Evolutionary conservation across 2,329 filamentous ascomycete species (phyloP), one percentile per base, ranked within the genome.

Genomic region (Fusarium pseudonygamai): DNA sequence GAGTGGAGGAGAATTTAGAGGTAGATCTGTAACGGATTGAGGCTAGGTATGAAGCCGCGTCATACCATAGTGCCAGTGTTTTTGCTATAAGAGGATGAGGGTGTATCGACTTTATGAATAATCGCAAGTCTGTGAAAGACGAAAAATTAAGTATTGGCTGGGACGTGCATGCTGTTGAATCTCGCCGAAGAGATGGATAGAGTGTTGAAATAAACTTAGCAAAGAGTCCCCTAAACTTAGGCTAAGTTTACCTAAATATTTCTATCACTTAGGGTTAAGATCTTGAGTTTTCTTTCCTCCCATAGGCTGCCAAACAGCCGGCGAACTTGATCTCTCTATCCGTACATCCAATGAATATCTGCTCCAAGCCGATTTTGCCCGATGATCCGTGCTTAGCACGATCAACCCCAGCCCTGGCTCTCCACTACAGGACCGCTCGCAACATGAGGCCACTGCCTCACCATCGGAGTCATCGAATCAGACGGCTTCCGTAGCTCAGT

Each of bases 401-500:
- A 11, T 10, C 22, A 11, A 10, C 5, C 3, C 0, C 11, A 18
- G 7, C 15, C 15, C 8, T 49, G 15, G 22, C 22, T 18, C 22
- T 8, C 22, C 11, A 34, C 20, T 12, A n/a, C 15, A n/a, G 6
- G 16, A 6, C 3, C 8, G 20, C 9, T 26, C 0, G 13, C 24
- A 16, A 26, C 2, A 53, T 53, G 14, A 28, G 5, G 3, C 18
- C 10, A 7, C 2, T 16, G 20, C 1, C 20, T 53, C 14, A 2
- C 6, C 8, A 6, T 7, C 36, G 6, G 6, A 45, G 40, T 45
- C 55, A 46, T 46, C 40, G 18, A 46, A 58, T 46, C 30, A 36
- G 55, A 46, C 14, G 39, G 53, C 53, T 43, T 57, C 30, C 53
- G 39, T 45, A 45, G 39, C 39, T 32, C 37, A 53, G 32, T 53